Conservation (phyloP, 2,329 filamentous ascomycete genomes). For the Fonsecaea pedrosoi region DNA sequence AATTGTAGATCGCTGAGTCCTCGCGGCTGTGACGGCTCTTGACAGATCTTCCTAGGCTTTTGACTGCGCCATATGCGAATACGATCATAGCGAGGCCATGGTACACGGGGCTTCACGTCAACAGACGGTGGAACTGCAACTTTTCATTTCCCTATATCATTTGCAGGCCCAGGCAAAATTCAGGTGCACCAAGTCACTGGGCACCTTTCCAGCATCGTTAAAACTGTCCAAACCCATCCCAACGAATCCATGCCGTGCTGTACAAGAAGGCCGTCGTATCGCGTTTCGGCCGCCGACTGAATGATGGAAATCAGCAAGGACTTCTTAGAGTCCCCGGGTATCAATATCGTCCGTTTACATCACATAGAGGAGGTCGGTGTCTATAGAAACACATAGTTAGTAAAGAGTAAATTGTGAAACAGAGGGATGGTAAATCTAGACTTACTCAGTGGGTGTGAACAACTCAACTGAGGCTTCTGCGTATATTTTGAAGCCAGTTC, state of each 20-base stretch:
- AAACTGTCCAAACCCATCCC: not conserved
- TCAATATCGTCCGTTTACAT: constrained; percentile 58
- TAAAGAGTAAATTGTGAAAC: constrained; percentile 30
- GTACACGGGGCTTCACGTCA: not conserved
- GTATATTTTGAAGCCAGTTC: constrained; percentile 84
- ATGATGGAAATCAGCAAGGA: not conserved
- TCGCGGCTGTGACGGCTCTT: not conserved
- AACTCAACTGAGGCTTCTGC: constrained; percentile 95
- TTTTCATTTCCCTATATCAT: constrained; percentile 3
- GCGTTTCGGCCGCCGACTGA: not conserved
- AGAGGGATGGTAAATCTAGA: constrained; percentile 38
- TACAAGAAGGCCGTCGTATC: constrained; percentile 8
- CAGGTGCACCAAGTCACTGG: not conserved
- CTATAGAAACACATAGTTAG: constrained; percentile 49
- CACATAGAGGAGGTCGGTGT: constrained; percentile 70
- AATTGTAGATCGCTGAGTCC: not conserved
- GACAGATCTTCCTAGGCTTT: not conserved
- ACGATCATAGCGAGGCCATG: not conserved
- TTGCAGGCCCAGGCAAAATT: not conserved
- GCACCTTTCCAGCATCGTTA: not conserved
- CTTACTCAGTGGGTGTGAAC: constrained; percentile 93
- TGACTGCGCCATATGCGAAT: not conserved
- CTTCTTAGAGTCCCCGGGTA: constrained; percentile 7
- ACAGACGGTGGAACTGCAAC: not conserved
- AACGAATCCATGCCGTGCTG: constrained; percentile 4